phyloP scores from a whole-genome alignment of 768 basidiomycete genomes.

The Multifurca ochricompacta region DNA sequence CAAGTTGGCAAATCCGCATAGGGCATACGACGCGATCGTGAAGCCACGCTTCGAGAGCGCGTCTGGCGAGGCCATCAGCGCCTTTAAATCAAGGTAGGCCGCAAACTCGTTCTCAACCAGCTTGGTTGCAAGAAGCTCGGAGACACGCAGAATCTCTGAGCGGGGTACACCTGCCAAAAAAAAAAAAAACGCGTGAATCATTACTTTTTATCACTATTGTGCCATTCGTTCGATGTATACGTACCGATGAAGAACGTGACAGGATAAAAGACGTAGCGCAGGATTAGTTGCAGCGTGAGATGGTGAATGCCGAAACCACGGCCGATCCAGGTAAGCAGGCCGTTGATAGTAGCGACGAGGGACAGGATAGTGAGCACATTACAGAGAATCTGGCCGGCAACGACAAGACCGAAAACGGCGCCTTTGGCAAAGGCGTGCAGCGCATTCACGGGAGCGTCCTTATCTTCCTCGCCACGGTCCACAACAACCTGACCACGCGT shows the following conservation, averaged over 20 bases:
- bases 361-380: slow-evolving; percentile 83
- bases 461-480: slow-evolving; percentile 60
- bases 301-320: slow-evolving; percentile 75
- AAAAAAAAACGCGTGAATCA: no score
- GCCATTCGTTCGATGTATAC: slow-evolving; percentile 4
- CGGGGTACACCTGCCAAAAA: slow-evolving; percentile 57
- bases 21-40: slow-evolving; percentile 78
- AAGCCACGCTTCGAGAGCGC: slow-evolving; percentile 67
- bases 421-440: slow-evolving; percentile 87
- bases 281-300: slow-evolving; percentile 75
- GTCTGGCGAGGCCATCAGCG: slow-evolving; percentile 35
- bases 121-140: slow-evolving; percentile 78
- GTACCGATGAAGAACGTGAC: slow-evolving; percentile 64
- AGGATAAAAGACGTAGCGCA: slow-evolving; percentile 87
- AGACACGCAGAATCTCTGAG: slow-evolving; percentile 71
- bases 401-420: slow-evolving; percentile 74
- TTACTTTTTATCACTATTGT: no score
- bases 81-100: slow-evolving; percentile 55
- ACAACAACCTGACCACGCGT: slow-evolving; percentile 76
- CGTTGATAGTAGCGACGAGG: slow-evolving; percentile 76
- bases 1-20: slow-evolving; percentile 88
- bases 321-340: slow-evolving; percentile 83
- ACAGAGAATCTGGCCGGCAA: slow-evolving; percentile 83
- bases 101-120: slow-evolving; percentile 84
- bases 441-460: slow-evolving; percentile 60